A percentile compares a stretch with the other conserved stretches of the same genome.
phyloP scores from a whole-genome alignment of 257 asterid species.

The Gardenia jasminoides region DNA sequence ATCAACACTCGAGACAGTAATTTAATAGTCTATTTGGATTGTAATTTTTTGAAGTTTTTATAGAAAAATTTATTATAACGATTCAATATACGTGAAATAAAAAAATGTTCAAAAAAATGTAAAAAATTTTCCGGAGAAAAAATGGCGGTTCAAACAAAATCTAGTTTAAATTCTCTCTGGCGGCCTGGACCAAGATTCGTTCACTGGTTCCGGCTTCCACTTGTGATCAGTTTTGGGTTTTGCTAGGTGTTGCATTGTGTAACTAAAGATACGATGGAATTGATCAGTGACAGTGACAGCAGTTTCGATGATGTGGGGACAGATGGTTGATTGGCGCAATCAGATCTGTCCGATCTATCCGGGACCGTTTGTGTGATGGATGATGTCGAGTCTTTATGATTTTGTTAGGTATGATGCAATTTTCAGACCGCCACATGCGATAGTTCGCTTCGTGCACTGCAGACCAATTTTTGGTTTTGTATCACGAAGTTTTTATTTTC shows the following conservation, averaged over 20 bases:
- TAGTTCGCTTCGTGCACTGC: neutral
- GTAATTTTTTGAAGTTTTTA: too few species aligned
- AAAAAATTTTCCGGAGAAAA: too few species aligned
- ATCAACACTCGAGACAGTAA: too few species aligned
- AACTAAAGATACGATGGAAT: neutral
- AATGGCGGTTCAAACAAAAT: too few species aligned
- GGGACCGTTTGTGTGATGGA: neutral
- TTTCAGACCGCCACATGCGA: slow-evolving; percentile 6
- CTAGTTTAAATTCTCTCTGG: too few species aligned
- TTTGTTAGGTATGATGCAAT: neutral
- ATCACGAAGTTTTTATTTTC: too few species aligned
- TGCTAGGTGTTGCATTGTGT: neutral
- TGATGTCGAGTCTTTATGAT: neutral
- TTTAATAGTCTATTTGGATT: too few species aligned
- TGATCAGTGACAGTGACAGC: slow-evolving; percentile 10
- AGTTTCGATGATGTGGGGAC: neutral
- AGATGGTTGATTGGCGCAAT: neutral
- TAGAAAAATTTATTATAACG: too few species aligned
- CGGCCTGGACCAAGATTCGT: too few species aligned
- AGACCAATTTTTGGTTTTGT: neutral
- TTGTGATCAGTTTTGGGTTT: neutral
- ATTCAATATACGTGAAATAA: too few species aligned
- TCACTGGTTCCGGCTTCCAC: too few species aligned
- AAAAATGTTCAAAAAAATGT: too few species aligned
- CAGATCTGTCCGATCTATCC: neutral